These are phyloP conservation scores for Tetrahymena elliotti DNA, from an alignment of 73 alveolate genomes.

Conservation along the genomic window DNA sequence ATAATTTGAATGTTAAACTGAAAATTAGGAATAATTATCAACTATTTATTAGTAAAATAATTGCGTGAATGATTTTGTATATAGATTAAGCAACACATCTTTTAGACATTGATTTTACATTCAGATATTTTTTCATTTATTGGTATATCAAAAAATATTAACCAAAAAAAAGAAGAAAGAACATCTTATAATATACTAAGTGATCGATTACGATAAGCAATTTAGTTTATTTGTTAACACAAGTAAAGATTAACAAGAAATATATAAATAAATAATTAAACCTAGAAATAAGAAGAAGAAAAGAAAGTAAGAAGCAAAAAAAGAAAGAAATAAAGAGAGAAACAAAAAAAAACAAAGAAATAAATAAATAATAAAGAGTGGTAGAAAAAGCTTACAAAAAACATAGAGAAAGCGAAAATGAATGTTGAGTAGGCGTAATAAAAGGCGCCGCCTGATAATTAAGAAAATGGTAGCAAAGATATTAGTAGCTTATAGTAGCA, in stretches of 20 bases:
- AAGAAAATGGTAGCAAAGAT: not conserved
- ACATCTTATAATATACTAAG: not conserved
- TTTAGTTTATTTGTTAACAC: too few species aligned
- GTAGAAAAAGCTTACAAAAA: not conserved
- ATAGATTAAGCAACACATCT: not conserved
- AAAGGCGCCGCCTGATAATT: slow-evolving; percentile 1
- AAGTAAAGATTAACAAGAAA: not conserved
- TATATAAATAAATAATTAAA: too few species aligned
- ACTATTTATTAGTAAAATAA: not conserved
- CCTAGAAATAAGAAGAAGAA: not conserved
- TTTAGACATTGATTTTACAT: not conserved
- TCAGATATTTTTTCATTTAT: not conserved
- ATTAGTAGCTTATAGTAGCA: not conserved
- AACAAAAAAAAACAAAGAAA: not conserved
- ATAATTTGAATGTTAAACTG: not conserved
- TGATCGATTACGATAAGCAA: too few species aligned
- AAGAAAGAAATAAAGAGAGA: not conserved
- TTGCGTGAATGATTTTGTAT: not conserved
- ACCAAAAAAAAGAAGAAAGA: not conserved
- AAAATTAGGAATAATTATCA: not conserved
- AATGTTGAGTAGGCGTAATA: not conserved
- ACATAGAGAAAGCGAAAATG: not conserved
- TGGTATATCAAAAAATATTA: not conserved
- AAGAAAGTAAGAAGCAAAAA: not conserved
- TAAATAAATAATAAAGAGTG: not conserved